phyloP scores from a whole-genome alignment of 805 yeast species.

The Ogataea thermomethanolica region DNA sequence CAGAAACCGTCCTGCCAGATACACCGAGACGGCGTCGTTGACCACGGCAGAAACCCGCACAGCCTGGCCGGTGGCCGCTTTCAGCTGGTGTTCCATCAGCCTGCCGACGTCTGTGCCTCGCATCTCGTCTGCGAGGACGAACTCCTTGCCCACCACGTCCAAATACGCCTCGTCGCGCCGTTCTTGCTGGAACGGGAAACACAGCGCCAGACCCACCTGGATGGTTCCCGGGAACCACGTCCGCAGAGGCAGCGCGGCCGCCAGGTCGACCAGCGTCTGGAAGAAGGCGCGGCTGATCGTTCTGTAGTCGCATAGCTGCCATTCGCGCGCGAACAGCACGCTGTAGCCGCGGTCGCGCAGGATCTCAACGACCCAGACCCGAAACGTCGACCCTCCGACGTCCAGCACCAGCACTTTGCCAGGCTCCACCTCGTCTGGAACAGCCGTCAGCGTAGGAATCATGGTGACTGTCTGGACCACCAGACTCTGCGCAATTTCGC shows the following conservation, averaged over 20 bases:
- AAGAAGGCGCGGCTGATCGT: conserved; percentile 41
- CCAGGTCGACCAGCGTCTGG: conserved; percentile 37
- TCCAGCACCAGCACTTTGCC: conserved; percentile 44
- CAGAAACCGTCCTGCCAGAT: conserved; percentile 44
- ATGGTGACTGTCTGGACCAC: background rate
- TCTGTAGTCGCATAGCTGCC: conserved; percentile 41
- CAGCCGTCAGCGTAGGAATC: conserved; percentile 3
- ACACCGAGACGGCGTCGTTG: conserved; percentile 65
- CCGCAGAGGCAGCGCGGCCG: conserved; percentile 27
- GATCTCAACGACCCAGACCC: conserved; percentile 33
- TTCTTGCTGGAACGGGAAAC: conserved; percentile 48
- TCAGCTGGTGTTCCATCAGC: conserved; percentile 36
- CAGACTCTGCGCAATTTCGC: conserved; percentile 1
- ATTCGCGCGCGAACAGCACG: conserved; percentile 25
- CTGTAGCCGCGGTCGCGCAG: conserved; percentile 7
- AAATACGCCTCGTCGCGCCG: conserved; percentile 44
- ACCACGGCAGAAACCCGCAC: conserved; percentile 45
- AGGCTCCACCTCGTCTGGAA: conserved; percentile 16
- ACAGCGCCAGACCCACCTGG: conserved; percentile 51
- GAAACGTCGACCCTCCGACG: conserved; percentile 54
- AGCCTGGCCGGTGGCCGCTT: conserved; percentile 26
- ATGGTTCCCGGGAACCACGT: conserved; percentile 19
- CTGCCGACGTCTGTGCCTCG: conserved; percentile 39
- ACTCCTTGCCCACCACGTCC: conserved; percentile 60
- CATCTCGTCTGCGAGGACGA: conserved; percentile 41